phyloP scores from a whole-genome alignment of 2,329 filamentous ascomycete species.

The Pseudocercospora pini-densiflorae region DNA sequence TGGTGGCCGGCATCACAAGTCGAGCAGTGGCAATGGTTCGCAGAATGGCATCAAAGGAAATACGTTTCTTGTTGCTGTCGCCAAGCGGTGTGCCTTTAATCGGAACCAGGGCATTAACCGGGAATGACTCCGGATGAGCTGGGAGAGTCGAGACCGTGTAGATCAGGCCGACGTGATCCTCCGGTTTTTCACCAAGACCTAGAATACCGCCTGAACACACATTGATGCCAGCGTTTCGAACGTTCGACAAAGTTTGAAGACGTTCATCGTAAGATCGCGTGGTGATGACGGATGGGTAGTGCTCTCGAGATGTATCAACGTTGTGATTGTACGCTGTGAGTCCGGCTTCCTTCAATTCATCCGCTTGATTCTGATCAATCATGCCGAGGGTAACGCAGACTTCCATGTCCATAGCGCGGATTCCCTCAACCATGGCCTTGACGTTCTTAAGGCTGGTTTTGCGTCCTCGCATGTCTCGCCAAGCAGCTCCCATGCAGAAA shows the following conservation, averaged over 20 bases:
- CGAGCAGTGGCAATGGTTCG: slow-evolving; percentile 84
- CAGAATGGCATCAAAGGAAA: slow-evolving; percentile 78
- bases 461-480: slow-evolving; percentile 91
- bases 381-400: slow-evolving; percentile 92
- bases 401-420: slow-evolving; percentile 83
- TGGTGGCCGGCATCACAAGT: slow-evolving; percentile 80
- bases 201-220: slow-evolving; percentile 91
- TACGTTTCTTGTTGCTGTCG: slow-evolving; percentile 61
- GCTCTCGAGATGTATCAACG: slow-evolving; percentile 85
- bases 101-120: slow-evolving; percentile 87
- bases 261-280: slow-evolving; percentile 88
- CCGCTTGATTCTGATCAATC: slow-evolving; percentile 78
- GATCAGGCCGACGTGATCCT: slow-evolving; percentile 81
- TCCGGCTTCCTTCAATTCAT: slow-evolving; percentile 80
- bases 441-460: slow-evolving; percentile 84
- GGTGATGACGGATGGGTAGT: slow-evolving; percentile 84
- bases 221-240: slow-evolving; percentile 83
- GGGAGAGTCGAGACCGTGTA: slow-evolving; percentile 82
- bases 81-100: slow-evolving; percentile 89
- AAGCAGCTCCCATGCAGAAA: slow-evolving; percentile 95
- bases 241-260: slow-evolving; percentile 75
- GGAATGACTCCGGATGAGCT: slow-evolving; percentile 85
- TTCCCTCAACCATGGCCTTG: slow-evolving; percentile 82
- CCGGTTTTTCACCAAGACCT: slow-evolving; percentile 77
- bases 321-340: slow-evolving; percentile 96